These are phyloP conservation scores for Pythium biforme DNA, from an alignment of 352 stramenopile species.

Conservation along the genomic window DNA sequence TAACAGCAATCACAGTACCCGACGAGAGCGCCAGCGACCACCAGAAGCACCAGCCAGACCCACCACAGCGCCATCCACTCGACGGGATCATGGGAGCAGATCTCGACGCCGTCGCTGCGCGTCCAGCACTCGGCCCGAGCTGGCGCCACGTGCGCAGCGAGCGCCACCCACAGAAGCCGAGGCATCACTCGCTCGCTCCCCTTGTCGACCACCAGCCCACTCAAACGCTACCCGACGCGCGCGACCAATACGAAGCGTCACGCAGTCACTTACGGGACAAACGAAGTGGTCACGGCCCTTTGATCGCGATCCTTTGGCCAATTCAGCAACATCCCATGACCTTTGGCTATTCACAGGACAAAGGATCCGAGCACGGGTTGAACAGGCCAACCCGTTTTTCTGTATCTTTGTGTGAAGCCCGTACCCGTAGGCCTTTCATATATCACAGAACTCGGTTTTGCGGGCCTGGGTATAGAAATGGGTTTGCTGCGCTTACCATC, in stretches of 20 bases:
- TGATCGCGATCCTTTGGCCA: slow-evolving; percentile 20
- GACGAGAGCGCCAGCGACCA: slow-evolving; percentile 36
- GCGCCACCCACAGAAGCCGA: neutral
- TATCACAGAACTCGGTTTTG: too few species aligned
- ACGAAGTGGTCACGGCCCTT: slow-evolving; percentile 15
- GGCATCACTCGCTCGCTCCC: neutral
- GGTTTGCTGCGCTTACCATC: too few species aligned
- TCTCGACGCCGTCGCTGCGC: slow-evolving; percentile 46
- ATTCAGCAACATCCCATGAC: slow-evolving; percentile 18
- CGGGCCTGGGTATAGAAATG: too few species aligned
- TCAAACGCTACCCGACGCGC: neutral
- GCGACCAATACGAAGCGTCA: slow-evolving; percentile 12
- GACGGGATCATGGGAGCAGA: slow-evolving; percentile 50
- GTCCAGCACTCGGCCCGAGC: slow-evolving; percentile 54
- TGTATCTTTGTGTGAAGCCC: too few species aligned
- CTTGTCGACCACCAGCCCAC: too few species aligned
- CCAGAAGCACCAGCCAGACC: slow-evolving; percentile 64
- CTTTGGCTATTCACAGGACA: slow-evolving; percentile 17
- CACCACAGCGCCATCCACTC: slow-evolving; percentile 56
- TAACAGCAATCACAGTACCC: slow-evolving; percentile 35
- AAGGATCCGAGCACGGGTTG: neutral
- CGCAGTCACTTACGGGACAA: slow-evolving; percentile 10
- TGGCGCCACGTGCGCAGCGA: neutral
- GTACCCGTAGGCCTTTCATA: too few species aligned
- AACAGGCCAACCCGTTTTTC: slow-evolving; percentile 1